These are phyloP conservation scores for Salinomyces thailandicus DNA, from an alignment of 2,329 filamentous ascomycete species.

Conservation along the genomic window DNA sequence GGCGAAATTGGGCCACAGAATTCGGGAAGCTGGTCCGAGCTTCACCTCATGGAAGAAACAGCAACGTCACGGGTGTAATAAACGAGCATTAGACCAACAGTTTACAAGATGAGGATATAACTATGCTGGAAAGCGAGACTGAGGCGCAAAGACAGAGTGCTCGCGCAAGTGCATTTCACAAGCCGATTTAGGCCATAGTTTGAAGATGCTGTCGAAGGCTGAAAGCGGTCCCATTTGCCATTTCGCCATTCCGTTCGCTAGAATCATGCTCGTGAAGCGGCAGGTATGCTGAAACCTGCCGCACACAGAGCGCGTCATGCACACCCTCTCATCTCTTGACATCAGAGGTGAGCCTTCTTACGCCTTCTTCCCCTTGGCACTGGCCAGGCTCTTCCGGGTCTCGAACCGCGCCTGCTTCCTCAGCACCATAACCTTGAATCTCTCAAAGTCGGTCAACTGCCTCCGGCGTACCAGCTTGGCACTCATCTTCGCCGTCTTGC, in stretches of 20 bases:
- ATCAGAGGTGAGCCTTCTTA: conserved; percentile 16
- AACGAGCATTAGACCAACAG: too few relatives aligned
- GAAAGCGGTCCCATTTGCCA: conserved; percentile 7
- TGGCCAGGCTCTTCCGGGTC: conserved; percentile 90
- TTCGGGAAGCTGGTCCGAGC: too few relatives aligned
- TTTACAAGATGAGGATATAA: too few relatives aligned
- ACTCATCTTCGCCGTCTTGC: conserved; percentile 89
- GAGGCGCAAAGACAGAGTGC: too few relatives aligned
- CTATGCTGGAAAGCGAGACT: too few relatives aligned
- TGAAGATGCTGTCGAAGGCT: conserved; percentile 8
- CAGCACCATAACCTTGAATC: conserved; percentile 99
- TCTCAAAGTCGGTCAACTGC: conserved; percentile 93
- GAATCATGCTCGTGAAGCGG: not conserved
- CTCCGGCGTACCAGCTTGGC: conserved; percentile 76
- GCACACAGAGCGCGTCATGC: conserved; percentile 3
- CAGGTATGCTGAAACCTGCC: not conserved
- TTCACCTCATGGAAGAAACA: too few relatives aligned
- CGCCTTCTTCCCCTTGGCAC: conserved; percentile 71
- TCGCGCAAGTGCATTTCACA: conserved; percentile 3
- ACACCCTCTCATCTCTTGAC: conserved; percentile 2
- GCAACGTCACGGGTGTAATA: too few relatives aligned
- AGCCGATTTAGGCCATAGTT: conserved; percentile 1
- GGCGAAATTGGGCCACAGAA: too few relatives aligned
- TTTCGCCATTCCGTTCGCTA: conserved; percentile 6
- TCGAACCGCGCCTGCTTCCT: conserved; percentile 98